Evolutionary conservation across 2,329 filamentous ascomycete species (phyloP).

Genomic region (Mycogone perniciosa): DNA sequence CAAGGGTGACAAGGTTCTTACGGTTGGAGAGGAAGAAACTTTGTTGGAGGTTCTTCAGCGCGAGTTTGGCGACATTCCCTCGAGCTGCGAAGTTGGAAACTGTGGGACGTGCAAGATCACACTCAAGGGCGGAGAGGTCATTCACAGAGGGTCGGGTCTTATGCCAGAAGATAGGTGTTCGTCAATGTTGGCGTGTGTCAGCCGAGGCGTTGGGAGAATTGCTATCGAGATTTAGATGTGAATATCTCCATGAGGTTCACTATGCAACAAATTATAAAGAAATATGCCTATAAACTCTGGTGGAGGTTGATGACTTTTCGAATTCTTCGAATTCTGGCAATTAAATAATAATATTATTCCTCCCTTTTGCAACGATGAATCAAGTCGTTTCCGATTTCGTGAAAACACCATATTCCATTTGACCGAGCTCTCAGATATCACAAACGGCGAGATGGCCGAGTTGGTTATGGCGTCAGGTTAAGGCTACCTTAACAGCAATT

Average conservation of each 20-base stretch:
- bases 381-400: too few species aligned
- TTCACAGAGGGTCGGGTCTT: conserved; percentile 45
- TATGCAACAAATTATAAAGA: too few species aligned
- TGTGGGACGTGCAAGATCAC: conserved; percentile 46
- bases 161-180: conserved; percentile 37
- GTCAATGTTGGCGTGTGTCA: conserved; percentile 46
- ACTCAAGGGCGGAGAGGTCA: conserved; percentile 37
- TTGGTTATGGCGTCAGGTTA: conserved; percentile 15
- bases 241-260: background rate
- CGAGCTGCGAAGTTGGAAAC: conserved; percentile 49
- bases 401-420: too few species aligned
- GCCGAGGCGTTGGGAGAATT: conserved; percentile 44
- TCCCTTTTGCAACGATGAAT: too few species aligned
- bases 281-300: too few species aligned
- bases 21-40: conserved; percentile 43
- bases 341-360: too few species aligned
- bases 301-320: too few species aligned
- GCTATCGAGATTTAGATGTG: conserved; percentile 27
- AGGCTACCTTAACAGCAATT: conserved; percentile 15
- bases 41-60: conserved; percentile 42
- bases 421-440: background rate
- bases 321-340: too few species aligned
- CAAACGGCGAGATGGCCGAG: conserved; percentile 14
- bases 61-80: conserved; percentile 37
- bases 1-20: conserved; percentile 31